Evolutionary conservation across 352 stramenopile species (phyloP), one percentile per base, ranked within the genome.

Genomic region (Phytophthora agathidicida): DNA sequence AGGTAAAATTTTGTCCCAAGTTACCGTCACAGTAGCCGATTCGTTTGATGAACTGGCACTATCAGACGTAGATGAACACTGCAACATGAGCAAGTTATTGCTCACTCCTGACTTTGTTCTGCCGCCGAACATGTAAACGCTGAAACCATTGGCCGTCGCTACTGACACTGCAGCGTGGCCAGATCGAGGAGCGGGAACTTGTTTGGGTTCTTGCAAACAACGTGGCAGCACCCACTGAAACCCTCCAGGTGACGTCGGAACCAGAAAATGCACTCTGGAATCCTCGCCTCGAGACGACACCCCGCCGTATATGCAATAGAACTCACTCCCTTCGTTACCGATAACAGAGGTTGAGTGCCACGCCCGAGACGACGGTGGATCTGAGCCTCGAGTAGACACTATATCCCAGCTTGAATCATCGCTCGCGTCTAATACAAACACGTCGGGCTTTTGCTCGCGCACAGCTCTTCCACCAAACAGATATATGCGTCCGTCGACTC

Each of bases 241-340:
- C 7, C 38, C 41, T 16, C 39, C 42, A 47, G 59, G 23, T 27
- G 41, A 41, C 49, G 24, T 36, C 22, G 43, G 48, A 5, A 46
- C 8, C 6, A 89, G 44, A 2, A 89, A 26, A 52, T 89, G 51
- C 11, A 89, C 39, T 2, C 17, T 39, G 0, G 77, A 19, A 27
- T 89, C 82, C 63, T 92, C 82, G 23, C 73, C 82, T 17, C 44
- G 63, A 16, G 68, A 77, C 9, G 82, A 92, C 5, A 89, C 74
- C 3, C 82, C 82, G 4, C 82, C 82, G 28, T 89, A 89, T 1
- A 89, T 57, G 47, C 65, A 77, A 20, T 80, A 68, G 1, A 57
- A 43, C 0, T 60, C 60, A 2, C 32, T 48, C 7, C 13, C 28
- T 0, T 31, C n/a, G 8, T 52, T 30, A 13, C 62, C 58, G n/a